Evolutionary conservation across 179 eudicot genomes (phyloP), one percentile per base, ranked within the genome.

Genomic region (Camellia oleifera): DNA sequence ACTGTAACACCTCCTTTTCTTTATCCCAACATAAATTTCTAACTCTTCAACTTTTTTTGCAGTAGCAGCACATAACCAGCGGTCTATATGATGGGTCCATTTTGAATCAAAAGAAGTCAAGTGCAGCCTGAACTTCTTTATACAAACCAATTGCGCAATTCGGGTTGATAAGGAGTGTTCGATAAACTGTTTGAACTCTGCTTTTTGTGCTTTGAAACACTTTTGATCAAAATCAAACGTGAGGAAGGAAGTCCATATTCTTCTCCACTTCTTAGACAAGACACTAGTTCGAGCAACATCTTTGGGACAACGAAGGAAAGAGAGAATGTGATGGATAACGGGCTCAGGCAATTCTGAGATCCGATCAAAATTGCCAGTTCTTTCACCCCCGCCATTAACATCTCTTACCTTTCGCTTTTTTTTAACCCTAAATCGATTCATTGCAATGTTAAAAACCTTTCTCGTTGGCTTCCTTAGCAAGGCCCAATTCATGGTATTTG

Each of bases 341-440:
- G 75, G 84, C 14, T 90, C 91, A 1, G 93, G 89, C 79, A 90
- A 84, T 14, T 82, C 81, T 0, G 88, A 86, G 5, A 84, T 83
- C 53, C 76, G 58, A 83, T 86, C 88, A 14, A 71, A 12, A 40
- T 61, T 46, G 44, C n/a, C 15, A 78, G 18, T 82, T 23, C 32
- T 50, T 61, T 69, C 79, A 14, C 72, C 70, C 44, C 60, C 20
- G 40, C 72, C 46, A 13, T 60, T 40, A 17, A 12, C 18, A 62
- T 67, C 62, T 45, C 57, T 58, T 46, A 76, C 32, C 77, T 81
- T 83, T 62, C 32, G 75, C 81, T 68, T 86, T 79, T 83, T 83
- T 74, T 77, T 67, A 65, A 32, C 63, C 52, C 32, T 53, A n/a
- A 5, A 62, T 50, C 23, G 62, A 65, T 73, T 54, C 8, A 54